These are phyloP conservation scores for Diaporthe longicolla DNA, from an alignment of 2,329 filamentous ascomycete species.

Conservation along the genomic window DNA sequence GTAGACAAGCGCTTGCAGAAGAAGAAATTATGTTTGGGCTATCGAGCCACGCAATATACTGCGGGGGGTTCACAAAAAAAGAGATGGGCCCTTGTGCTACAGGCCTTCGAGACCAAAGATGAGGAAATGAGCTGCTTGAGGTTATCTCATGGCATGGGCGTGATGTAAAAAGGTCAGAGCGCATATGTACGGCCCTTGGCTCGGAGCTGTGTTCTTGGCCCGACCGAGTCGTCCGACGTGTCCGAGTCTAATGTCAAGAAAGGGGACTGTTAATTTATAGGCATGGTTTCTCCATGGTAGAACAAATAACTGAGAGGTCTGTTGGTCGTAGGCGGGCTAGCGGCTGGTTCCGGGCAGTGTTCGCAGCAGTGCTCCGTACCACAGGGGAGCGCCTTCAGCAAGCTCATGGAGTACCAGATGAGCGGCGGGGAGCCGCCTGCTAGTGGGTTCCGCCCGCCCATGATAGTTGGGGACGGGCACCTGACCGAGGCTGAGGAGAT, in stretches of 20 bases:
- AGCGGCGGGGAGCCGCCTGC: conserved; percentile 79
- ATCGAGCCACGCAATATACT: too few species aligned
- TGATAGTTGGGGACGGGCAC: conserved; percentile 51
- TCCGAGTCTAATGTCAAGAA: background rate
- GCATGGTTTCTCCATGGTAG: background rate
- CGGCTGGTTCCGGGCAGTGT: background rate
- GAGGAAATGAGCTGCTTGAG: too few species aligned
- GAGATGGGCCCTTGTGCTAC: too few species aligned
- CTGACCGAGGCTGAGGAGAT: conserved; percentile 68
- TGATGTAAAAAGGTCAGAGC: too few species aligned
- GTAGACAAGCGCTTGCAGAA: too few species aligned
- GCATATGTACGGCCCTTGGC: background rate
- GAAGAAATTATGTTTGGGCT: too few species aligned
- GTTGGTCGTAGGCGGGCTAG: background rate
- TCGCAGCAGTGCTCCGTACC: background rate
- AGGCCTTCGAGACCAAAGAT: too few species aligned
- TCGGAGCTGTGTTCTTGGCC: background rate
- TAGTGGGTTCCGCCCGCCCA: conserved; percentile 49
- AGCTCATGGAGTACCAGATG: conserved; percentile 99
- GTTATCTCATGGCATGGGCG: too few species aligned
- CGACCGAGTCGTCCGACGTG: background rate
- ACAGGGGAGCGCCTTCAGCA: conserved; percentile 82
- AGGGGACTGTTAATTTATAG: background rate
- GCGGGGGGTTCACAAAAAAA: too few species aligned
- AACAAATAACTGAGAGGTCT: background rate